Conservation (phyloP, 208 protist species). For the Wallacemonas rigidus region DNA sequence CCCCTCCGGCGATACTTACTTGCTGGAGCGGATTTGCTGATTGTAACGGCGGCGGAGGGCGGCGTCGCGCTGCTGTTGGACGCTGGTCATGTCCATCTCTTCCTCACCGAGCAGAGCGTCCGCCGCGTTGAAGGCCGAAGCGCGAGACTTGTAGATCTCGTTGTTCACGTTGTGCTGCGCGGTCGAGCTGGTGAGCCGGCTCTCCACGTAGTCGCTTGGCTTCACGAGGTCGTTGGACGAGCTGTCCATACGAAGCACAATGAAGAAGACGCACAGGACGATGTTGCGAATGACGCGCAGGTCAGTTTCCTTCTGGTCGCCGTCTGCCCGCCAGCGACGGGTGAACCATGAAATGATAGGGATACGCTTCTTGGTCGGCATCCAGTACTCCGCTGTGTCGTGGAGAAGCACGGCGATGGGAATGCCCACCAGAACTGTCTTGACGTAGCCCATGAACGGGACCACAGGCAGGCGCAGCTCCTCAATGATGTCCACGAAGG, state of each 20-base stretch:
- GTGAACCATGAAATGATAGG: constrained; percentile 80
- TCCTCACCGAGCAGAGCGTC: constrained; percentile 70
- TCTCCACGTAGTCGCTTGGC: constrained; percentile 75
- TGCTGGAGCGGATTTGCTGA: constrained; percentile 49
- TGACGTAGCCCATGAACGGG: constrained; percentile 56
- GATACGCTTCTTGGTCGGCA: constrained; percentile 52
- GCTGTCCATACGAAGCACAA: constrained; percentile 57
- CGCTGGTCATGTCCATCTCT: constrained; percentile 72
- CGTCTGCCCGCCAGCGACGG: constrained; percentile 67
- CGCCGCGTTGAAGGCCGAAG: constrained; percentile 60
- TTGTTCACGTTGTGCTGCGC: constrained; percentile 54
- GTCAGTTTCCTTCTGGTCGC: constrained; percentile 54
- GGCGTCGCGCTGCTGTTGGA: constrained; percentile 81
- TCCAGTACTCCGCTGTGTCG: constrained; percentile 78
- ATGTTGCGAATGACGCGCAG: constrained; percentile 62
- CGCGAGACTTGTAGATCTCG: constrained; percentile 68
- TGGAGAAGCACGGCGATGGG: constrained; percentile 78
- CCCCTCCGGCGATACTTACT: constrained; percentile 22
- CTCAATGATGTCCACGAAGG: constrained; percentile 64
- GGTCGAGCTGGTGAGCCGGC: constrained; percentile 54
- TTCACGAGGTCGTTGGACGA: constrained; percentile 37
- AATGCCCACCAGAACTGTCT: constrained; percentile 65
- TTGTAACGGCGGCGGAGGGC: constrained; percentile 81
- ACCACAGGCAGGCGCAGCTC: constrained; percentile 58
- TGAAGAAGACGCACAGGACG: constrained; percentile 67